These are phyloP conservation scores for Botrytis elliptica DNA, from an alignment of 2,329 filamentous ascomycete genomes.

Conservation along the genomic window DNA sequence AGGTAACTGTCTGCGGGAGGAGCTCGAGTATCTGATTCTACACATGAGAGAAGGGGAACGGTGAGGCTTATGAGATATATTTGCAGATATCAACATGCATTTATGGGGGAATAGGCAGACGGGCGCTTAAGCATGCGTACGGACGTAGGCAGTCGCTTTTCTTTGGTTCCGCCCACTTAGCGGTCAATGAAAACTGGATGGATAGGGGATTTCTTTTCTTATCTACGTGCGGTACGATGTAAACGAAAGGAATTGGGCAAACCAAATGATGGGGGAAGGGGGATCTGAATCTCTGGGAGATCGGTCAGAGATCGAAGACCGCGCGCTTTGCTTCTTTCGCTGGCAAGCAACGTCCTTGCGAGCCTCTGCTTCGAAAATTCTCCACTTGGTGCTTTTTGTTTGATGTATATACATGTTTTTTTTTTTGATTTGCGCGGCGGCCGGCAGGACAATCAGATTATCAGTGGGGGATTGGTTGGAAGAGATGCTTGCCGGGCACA, in stretches of 20 bases:
- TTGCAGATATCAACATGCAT: slow-evolving; percentile 1
- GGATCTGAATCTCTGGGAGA: background rate
- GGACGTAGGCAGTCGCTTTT: background rate
- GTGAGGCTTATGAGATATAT: background rate
- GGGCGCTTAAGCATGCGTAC: background rate
- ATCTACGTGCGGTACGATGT: background rate
- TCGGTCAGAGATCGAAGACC: background rate
- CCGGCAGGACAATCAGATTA: background rate
- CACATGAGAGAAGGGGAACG: background rate
- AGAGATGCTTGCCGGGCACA: background rate
- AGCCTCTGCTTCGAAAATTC: background rate
- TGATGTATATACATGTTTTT: background rate
- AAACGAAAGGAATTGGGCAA: background rate
- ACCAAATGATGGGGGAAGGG: background rate
- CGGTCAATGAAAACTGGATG: background rate
- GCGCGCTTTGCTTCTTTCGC: background rate
- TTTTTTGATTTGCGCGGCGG: background rate
- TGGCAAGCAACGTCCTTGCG: background rate
- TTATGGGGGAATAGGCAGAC: background rate
- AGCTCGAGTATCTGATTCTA: background rate
- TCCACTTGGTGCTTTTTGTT: background rate
- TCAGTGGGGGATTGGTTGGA: background rate
- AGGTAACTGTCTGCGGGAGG: background rate
- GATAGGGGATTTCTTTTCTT: background rate
- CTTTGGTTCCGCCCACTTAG: background rate